Conservation (phyloP, 2,329 filamentous ascomycete species). For the Byssoonygena ceratinophila region DNA sequence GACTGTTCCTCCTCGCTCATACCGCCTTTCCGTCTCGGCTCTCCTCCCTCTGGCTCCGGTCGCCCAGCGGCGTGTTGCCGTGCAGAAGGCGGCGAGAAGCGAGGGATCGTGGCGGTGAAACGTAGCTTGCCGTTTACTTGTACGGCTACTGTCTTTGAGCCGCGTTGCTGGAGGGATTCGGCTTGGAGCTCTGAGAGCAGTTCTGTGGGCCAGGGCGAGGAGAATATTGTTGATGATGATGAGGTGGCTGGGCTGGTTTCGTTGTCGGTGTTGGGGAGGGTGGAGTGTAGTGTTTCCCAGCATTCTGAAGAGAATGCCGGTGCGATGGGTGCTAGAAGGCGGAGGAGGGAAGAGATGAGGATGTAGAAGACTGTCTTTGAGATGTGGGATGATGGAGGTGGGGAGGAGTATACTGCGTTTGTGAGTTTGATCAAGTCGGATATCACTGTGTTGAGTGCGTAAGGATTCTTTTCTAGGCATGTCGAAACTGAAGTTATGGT, state of each 20-base stretch:
- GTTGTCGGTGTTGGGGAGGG: constrained; percentile 14
- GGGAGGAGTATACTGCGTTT: constrained; percentile 50
- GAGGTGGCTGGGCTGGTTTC: constrained; percentile 8
- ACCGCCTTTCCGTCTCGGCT: constrained; percentile 23
- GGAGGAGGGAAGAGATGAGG: constrained; percentile 50
- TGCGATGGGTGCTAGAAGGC: constrained; percentile 66
- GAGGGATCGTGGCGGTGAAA: constrained; percentile 55
- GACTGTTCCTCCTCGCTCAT: constrained; percentile 36
- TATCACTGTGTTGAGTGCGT: constrained; percentile 70
- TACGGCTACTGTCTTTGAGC: constrained; percentile 48
- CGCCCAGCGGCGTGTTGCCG: constrained; percentile 13
- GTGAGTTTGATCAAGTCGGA: constrained; percentile 75
- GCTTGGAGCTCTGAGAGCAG: constrained; percentile 31
- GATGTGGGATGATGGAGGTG: constrained; percentile 16
- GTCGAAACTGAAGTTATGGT: constrained; percentile 57
- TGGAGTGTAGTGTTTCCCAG: constrained; percentile 51
- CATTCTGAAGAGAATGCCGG: constrained; percentile 74
- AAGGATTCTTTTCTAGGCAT: constrained; percentile 59
- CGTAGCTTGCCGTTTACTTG: constrained; percentile 72
- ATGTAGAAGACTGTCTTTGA: constrained; percentile 32
- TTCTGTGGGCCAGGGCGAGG: constrained; percentile 46
- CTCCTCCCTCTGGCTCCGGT: background rate
- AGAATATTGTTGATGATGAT: constrained; percentile 39
- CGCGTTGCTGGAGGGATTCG: constrained; percentile 42
- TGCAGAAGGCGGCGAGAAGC: constrained; percentile 32